Evolutionary conservation across 2,329 filamentous ascomycete species (phyloP).

Genomic region (Clarireedia homoeocarpa): DNA sequence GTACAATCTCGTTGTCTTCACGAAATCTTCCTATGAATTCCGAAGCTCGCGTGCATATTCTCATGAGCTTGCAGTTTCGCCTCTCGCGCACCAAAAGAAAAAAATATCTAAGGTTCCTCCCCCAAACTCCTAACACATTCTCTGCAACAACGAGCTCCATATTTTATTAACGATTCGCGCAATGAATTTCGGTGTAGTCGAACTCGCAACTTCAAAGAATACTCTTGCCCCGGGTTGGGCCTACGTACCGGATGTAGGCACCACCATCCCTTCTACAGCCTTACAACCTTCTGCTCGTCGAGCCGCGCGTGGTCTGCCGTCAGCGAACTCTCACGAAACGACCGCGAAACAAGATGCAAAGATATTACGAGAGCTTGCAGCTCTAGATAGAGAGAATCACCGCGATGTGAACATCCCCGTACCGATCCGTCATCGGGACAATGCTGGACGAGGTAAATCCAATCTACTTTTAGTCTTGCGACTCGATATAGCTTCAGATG

Average conservation of each 20-base stretch:
- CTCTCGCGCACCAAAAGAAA: not conserved
- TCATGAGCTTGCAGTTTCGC: not conserved
- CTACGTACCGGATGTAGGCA: constrained; percentile 67
- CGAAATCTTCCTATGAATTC: not conserved
- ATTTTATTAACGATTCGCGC: constrained; percentile 22
- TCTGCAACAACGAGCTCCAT: not conserved
- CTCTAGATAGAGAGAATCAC: constrained; percentile 73
- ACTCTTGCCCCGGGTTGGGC: constrained; percentile 80
- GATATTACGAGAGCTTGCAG: constrained; percentile 71
- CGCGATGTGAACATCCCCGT: constrained; percentile 65
- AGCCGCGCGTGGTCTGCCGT: constrained; percentile 44
- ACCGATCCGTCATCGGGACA: constrained; percentile 45
- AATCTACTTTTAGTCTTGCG: not conserved
- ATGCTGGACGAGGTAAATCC: constrained; percentile 32
- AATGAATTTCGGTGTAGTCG: constrained; percentile 72
- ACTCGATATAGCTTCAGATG: not conserved
- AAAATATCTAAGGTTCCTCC: not conserved
- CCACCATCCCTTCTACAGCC: constrained; percentile 46
- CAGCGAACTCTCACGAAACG: constrained; percentile 53
- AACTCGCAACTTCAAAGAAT: constrained; percentile 64
- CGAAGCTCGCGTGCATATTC: too few relatives aligned
- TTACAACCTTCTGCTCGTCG: constrained; percentile 52
- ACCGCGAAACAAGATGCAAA: constrained; percentile 78
- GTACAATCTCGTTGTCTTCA: too few relatives aligned
- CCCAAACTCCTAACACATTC: not conserved